A percentile compares a stretch with the other conserved stretches of the same genome.
These are phyloP conservation scores for Beauveria australis DNA, from an alignment of 2,329 filamentous ascomycete genomes.

Conservation along the genomic window DNA sequence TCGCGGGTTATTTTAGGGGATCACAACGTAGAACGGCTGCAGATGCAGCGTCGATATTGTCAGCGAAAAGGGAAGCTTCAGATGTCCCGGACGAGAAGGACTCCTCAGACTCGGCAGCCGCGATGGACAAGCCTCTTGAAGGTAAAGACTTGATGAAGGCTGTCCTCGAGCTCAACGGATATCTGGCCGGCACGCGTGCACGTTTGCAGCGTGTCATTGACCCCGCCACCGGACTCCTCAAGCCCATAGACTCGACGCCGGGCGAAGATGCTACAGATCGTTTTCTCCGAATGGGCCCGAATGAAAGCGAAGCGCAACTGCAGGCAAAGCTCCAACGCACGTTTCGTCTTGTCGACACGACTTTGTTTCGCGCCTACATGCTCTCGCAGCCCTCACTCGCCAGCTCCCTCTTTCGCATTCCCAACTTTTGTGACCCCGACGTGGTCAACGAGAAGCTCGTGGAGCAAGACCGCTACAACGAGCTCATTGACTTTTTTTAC, in stretches of 20 bases:
- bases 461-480: constrained; percentile 80
- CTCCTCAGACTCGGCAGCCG: constrained; percentile 35
- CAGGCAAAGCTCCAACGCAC: constrained; percentile 65
- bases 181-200: constrained; percentile 76
- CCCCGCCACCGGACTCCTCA: constrained; percentile 54
- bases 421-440: constrained; percentile 93
- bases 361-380: constrained; percentile 92
- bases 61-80: constrained; percentile 38
- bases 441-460: constrained; percentile 91
- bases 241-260: constrained; percentile 37
- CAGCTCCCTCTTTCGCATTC: constrained; percentile 83
- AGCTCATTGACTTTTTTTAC: constrained; percentile 95
- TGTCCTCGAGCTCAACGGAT: constrained; percentile 75
- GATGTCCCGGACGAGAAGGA: constrained; percentile 45
- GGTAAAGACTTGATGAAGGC: constrained; percentile 79
- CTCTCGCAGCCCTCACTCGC: constrained; percentile 78
- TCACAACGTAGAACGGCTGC: constrained; percentile 36
- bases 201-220: constrained; percentile 55
- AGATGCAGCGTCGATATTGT: constrained; percentile 53
- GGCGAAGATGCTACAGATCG: constrained; percentile 46
- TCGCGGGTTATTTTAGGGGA: constrained; percentile 47
- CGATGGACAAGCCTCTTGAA: constrained; percentile 50
- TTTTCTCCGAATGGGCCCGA: constrained; percentile 39
- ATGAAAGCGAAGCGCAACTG: constrained; percentile 51
- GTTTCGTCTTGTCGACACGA: constrained; percentile 84